These are phyloP conservation scores for Euphorbia celastroides DNA, from an alignment of 441 rosid species.

Conservation along the genomic window DNA sequence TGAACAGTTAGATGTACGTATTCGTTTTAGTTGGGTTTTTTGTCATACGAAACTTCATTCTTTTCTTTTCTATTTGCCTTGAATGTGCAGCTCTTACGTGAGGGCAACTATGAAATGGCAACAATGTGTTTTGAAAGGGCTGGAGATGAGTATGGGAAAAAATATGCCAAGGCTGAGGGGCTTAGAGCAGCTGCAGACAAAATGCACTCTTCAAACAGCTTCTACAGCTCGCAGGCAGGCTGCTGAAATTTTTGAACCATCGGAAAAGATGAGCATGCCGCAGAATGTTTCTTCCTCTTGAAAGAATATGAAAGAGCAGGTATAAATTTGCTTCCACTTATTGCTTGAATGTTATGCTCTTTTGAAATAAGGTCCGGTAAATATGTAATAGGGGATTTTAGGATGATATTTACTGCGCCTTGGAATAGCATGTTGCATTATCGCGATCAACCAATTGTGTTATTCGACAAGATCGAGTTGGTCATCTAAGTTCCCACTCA, in stretches of 20 bases:
- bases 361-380: too few species aligned
- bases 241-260: slow-evolving; percentile 3
- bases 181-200: slow-evolving; percentile 40
- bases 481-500: neutral
- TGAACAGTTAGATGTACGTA: too few species aligned
- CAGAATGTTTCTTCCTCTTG: neutral
- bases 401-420: too few species aligned
- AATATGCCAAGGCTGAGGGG: slow-evolving; percentile 35
- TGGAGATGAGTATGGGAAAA: slow-evolving; percentile 34
- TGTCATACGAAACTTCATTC: neutral
- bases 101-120: slow-evolving; percentile 45
- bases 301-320: slow-evolving; percentile 5
- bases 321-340: neutral
- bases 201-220: slow-evolving; percentile 28
- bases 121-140: slow-evolving; percentile 50
- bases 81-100: slow-evolving; percentile 34
- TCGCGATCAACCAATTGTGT: too few species aligned
- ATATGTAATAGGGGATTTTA: too few species aligned
- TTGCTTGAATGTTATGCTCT: too few species aligned
- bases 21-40: too few species aligned
- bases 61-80: neutral
- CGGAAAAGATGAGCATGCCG: neutral
- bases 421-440: too few species aligned
- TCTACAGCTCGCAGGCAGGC: slow-evolving; percentile 23
- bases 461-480: too few species aligned